Base-by-base conservation (phyloP, 352 stramenopile genomes). In the Pythium plurisporium region DNA sequence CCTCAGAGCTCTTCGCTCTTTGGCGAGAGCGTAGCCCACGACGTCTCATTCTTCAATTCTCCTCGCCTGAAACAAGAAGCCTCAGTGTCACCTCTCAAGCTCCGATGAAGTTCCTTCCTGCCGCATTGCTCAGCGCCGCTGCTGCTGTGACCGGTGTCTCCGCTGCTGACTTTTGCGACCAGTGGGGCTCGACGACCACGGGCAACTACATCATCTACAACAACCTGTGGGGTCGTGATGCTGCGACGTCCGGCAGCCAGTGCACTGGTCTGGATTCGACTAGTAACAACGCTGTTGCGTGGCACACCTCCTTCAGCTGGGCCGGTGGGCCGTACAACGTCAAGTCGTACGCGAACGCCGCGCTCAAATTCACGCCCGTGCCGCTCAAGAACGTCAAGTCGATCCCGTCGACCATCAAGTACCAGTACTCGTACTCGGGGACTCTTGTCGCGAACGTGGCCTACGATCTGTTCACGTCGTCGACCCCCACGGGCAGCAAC, bases 131-230 rank as follows among this genome's bases (percentile, higher is more conserved):
- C 30, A 27, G 22, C 14, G 50, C 41, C 12, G 45, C 50, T 10
- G 10, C 70, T 1, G 44, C 47, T 17, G 38, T 20, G 3, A 45
- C 64, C 23, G 48, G 44, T 9, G 48, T 50, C 2, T 55, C 36
- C 4, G 48, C 44, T 7, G 48, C 58, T 26, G 57, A 66, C 11
- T 70, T 70, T 43, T 76, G 68, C 38, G 68, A 65, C 20, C 67
- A 72, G 43, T 80, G 71, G 71, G 71, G 62, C 36, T 43, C 64
- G 17, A 46, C 42, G 4, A 70, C 53, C 7, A 51, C 69, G 4
- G 65, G 62, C 31, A 60, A 68, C 55, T 80, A 70, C 65, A 80
- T 69, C 7, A 49, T 80, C 10, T 80, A 80, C 63, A 80, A 80
- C 69, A 68, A 80, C 47, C 55, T 80, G 6, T 80, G 72, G 72